These are phyloP conservation scores for Gastrodia elata DNA, from an alignment of 106 monocot genomes.

Conservation along the genomic window DNA sequence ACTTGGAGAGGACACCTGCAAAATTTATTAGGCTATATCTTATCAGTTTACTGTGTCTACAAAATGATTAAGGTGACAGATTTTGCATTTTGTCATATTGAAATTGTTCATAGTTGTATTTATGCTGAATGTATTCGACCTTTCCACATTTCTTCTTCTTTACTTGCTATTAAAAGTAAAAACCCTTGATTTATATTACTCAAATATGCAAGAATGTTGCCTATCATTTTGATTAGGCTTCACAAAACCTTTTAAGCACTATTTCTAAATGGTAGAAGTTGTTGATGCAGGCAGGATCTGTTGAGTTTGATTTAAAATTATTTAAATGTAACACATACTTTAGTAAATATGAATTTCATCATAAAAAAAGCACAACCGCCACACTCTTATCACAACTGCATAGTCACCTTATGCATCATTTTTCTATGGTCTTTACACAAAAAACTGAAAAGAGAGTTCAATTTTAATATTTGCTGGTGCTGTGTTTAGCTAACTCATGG, in stretches of 20 bases:
- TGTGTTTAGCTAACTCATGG: too few relatives aligned
- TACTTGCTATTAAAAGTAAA: background rate
- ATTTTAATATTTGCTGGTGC: background rate
- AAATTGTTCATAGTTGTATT: background rate
- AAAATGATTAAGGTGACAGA: conserved; percentile 92
- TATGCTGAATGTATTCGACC: background rate
- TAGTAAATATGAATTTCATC: background rate
- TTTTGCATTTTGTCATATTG: background rate
- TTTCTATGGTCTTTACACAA: background rate
- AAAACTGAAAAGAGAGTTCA: background rate
- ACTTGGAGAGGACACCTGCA: conserved; percentile 94
- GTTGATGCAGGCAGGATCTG: background rate
- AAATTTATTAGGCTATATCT: conserved; percentile 92
- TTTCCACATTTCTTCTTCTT: background rate
- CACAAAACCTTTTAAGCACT: background rate
- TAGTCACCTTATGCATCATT: background rate
- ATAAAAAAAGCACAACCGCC: background rate
- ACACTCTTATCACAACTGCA: background rate
- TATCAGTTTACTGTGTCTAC: conserved; percentile 93
- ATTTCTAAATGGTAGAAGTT: background rate
- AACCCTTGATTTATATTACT: background rate
- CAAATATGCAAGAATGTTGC: background rate
- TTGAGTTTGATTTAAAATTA: background rate
- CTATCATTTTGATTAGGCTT: background rate
- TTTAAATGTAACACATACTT: too few relatives aligned